phyloP scores from a whole-genome alignment of 805 yeast species.

The Yueomyces sinensis region DNA sequence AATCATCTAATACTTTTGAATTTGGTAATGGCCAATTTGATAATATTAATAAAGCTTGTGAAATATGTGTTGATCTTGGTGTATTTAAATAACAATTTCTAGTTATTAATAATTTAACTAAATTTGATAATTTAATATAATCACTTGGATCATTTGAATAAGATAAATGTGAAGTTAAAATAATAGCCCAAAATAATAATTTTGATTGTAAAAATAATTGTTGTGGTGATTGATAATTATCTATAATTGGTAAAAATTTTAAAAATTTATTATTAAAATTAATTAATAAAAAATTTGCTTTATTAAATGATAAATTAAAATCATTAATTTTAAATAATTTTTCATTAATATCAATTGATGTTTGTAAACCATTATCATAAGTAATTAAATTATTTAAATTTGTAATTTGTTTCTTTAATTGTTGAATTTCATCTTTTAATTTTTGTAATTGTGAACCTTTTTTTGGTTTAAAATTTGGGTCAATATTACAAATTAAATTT shows the following conservation, averaged over 20 bases:
- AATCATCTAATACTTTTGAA: slow-evolving; percentile 82
- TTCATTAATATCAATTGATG: neutral
- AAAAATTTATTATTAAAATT: slow-evolving; percentile 1
- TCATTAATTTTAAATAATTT: neutral
- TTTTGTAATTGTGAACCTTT: slow-evolving; percentile 85
- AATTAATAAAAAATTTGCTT: neutral
- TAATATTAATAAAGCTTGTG: slow-evolving; percentile 76
- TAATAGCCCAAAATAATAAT: slow-evolving; percentile 80
- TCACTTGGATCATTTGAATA: slow-evolving; percentile 71
- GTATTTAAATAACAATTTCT: slow-evolving; percentile 90
- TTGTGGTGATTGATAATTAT: neutral
- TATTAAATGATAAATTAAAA: neutral
- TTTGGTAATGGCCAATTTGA: slow-evolving; percentile 90
- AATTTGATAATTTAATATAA: slow-evolving; percentile 59
- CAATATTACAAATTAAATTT: slow-evolving; percentile 74
- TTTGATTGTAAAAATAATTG: slow-evolving; percentile 66
- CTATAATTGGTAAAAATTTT: slow-evolving; percentile 2
- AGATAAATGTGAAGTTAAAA: slow-evolving; percentile 71
- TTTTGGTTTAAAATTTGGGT: slow-evolving; percentile 82
- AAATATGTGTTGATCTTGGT: slow-evolving; percentile 86
- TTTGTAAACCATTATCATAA: neutral
- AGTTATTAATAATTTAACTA: slow-evolving; percentile 76
- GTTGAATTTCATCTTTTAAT: slow-evolving; percentile 74
- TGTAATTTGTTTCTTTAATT: slow-evolving; percentile 59
- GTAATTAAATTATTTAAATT: slow-evolving; percentile 46